These are phyloP conservation scores for Suaeda aralocaspica DNA, from an alignment of 148 eudicot genomes.

Conservation along the genomic window DNA sequence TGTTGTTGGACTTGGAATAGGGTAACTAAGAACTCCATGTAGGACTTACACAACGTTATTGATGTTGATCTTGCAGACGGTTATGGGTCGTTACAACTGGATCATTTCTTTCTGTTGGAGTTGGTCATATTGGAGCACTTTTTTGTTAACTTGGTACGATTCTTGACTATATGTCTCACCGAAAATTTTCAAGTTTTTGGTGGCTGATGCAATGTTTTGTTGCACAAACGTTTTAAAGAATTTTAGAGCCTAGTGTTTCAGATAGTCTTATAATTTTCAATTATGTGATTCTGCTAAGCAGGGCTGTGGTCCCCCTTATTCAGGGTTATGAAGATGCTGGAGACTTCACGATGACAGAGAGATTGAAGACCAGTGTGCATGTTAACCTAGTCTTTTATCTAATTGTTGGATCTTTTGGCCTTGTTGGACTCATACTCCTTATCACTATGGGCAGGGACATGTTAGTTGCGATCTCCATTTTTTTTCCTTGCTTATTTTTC, in stretches of 20 bases:
- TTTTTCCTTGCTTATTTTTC: neutral
- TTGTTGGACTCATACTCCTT: constrained; percentile 80
- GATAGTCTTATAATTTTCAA: constrained; percentile 43
- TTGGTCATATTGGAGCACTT: constrained; percentile 99
- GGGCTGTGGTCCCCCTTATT: constrained; percentile 93
- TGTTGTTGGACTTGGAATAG: neutral
- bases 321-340: constrained; percentile 99
- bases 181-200: neutral
- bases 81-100: constrained; percentile 52
- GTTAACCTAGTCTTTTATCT: constrained; percentile 80
- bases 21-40: neutral
- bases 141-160: constrained; percentile 82
- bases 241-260: constrained; percentile 24
- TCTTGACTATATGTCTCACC: neutral
- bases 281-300: constrained; percentile 51
- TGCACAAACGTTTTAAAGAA: neutral
- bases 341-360: constrained; percentile 76
- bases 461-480: constrained; percentile 38
- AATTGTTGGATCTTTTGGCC: constrained; percentile 75
- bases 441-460: constrained; percentile 49
- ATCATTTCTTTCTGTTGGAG: constrained; percentile 87
- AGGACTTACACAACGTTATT: neutral
- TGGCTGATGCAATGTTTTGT: constrained; percentile 17
- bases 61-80: constrained; percentile 51
- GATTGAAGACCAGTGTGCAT: constrained; percentile 84